Evolutionary conservation across 441 rosid species (phyloP), one percentile per base, ranked within the genome.

Genomic region (Adansonia grandidieri): DNA sequence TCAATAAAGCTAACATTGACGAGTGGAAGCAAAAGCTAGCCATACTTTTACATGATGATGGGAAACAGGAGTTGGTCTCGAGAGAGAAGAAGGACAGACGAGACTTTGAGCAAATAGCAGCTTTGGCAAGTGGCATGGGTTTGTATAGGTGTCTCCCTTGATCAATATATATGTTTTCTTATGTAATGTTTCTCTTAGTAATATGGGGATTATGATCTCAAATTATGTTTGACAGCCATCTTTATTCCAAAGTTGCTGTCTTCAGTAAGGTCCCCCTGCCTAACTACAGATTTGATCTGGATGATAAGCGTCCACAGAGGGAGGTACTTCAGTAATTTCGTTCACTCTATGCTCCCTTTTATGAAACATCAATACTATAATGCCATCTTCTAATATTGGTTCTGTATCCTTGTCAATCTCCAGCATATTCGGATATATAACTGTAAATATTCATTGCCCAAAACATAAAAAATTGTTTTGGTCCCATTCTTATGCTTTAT

Each of bases 281-380:
- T 61, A 95, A 95, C 86, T 95, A 95, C 87, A 88, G 98, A 89
- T 95, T 90, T 86, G 98, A 95, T 84, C 82, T 95, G 83, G 98
- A 95, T 87, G 93, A 92, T 65, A 90, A 88, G 91, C 92, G 90
- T 80, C 98, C 98, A 2, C 93, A 83, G 77, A 88, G 98, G 79
- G 98, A 95, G 98, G 98, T 93, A 87, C 51, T 73, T n/a, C 71
- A 73, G 15, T 22, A 37, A 42, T 8, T 48, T 37, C 77, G 3
- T 74, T 67, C 45, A 15, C 45, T 74, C 17, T 14, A 62, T 73
- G 22, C n/a, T 24, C n/a, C 15, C n/a, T 10, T 42, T 69, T 74
- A 19, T 40, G 51, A 19, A 57, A 73, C 48, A 40, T 17, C 51
- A 57, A 57, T 37, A 37, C 44, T 56, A 73, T 8, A 19, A 17